Evolutionary conservation across 2,329 filamentous ascomycete genomes (phyloP).

Genomic region (Colletotrichum cordylinicola): DNA sequence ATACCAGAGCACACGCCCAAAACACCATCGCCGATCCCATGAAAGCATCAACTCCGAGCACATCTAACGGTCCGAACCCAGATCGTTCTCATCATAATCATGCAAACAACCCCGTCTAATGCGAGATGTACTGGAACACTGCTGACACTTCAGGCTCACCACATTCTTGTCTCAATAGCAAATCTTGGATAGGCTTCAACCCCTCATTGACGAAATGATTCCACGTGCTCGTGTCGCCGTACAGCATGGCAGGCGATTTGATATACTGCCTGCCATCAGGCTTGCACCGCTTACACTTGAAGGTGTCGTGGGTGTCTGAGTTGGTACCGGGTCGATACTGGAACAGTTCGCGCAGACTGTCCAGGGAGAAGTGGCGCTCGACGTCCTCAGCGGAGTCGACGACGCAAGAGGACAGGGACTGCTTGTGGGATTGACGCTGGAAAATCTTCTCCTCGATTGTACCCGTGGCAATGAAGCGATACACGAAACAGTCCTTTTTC

Average conservation of each 20-base stretch:
- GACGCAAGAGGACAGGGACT: constrained; percentile 93
- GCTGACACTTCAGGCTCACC: constrained; percentile 83
- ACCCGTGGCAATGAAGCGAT: constrained; percentile 97
- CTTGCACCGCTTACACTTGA: constrained; percentile 96
- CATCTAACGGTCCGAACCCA: background rate
- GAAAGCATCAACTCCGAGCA: background rate
- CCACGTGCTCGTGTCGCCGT: constrained; percentile 99
- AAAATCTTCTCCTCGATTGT: constrained; percentile 99
- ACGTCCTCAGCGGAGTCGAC: constrained; percentile 97
- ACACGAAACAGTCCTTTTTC: constrained; percentile 99
- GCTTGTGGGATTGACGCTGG: constrained; percentile 97
- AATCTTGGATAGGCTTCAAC: constrained; percentile 84
- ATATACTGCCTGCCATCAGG: constrained; percentile 85
- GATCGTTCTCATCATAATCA: background rate
- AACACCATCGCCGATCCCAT: background rate
- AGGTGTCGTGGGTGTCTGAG: constrained; percentile 97
- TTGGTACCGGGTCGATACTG: constrained; percentile 85
- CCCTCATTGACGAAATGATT: constrained; percentile 92
- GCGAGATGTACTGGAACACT: constrained; percentile 98
- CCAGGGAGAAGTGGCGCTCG: constrained; percentile 92
- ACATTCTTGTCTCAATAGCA: constrained; percentile 86
- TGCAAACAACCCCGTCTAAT: constrained; percentile 46
- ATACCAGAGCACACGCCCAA: background rate
- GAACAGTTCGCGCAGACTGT: constrained; percentile 91
- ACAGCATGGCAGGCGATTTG: constrained; percentile 93